A percentile compares a stretch with the other conserved stretches of the same genome.
Conservation (phyloP, 495 filamentous ascomycete species). For the Astrothelium macrocarpum region DNA sequence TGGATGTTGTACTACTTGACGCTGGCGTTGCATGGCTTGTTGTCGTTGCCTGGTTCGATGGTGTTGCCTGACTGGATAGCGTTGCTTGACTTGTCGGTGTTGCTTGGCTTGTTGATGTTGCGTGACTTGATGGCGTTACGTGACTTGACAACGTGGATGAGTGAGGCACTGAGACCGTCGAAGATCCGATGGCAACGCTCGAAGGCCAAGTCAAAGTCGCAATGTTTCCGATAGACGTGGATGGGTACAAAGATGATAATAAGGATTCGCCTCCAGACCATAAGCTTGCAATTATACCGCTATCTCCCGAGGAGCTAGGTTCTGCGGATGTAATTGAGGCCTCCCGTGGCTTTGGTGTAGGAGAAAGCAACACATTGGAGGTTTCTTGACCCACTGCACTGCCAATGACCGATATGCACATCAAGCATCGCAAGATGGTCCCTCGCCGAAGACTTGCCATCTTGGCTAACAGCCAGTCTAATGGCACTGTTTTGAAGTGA, state of each 20-base stretch:
- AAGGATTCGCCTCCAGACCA: conserved; percentile 9
- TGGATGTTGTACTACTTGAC: neutral
- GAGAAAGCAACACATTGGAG: neutral
- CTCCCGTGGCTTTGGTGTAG: neutral
- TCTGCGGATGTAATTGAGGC: neutral
- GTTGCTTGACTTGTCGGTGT: neutral
- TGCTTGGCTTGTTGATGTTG: neutral
- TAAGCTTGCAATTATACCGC: neutral
- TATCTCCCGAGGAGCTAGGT: neutral
- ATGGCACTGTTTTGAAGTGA: no score
- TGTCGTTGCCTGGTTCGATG: neutral
- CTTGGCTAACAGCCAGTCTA: neutral
- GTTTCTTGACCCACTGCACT: neutral
- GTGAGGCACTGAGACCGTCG: conserved; percentile 6
- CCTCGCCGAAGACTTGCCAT: neutral
- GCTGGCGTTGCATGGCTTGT: no score
- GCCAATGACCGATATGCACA: neutral
- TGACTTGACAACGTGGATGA: neutral
- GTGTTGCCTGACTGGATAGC: neutral
- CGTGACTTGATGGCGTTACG: neutral
- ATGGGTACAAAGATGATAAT: conserved; percentile 17
- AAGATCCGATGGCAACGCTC: conserved; percentile 11
- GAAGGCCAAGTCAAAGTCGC: conserved; percentile 15
- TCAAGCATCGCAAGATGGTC: neutral
- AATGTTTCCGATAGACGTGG: conserved; percentile 11